These are phyloP conservation scores for Fusarium fujikuroi DNA, from an alignment of 2,329 filamentous ascomycete species.

Conservation along the genomic window DNA sequence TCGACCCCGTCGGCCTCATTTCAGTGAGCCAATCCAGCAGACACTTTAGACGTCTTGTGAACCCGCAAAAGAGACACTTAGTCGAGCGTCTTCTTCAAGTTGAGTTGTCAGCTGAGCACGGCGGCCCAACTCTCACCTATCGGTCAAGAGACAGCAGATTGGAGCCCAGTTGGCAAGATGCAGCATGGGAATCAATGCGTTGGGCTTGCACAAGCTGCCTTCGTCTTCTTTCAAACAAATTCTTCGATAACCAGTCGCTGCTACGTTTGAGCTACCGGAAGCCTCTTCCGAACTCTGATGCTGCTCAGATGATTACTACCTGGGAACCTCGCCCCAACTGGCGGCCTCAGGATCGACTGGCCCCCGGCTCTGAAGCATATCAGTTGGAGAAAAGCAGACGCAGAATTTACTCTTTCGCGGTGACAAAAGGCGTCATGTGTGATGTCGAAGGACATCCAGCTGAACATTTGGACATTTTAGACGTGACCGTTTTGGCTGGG, in stretches of 20 bases:
- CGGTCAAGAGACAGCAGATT: background rate
- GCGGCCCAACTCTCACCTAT: conserved; percentile 1
- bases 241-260: conserved; percentile 23
- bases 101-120: background rate
- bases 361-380: too few species aligned
- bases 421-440: background rate
- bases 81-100: conserved; percentile 15
- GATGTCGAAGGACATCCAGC: background rate
- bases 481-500: background rate
- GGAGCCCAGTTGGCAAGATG: background rate
- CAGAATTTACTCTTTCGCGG: conserved; percentile 2
- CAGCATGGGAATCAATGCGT: conserved; percentile 8
- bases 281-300: conserved; percentile 6
- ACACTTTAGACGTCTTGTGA: conserved; percentile 20
- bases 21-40: conserved; percentile 22
- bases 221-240: conserved; percentile 17
- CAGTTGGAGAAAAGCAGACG: too few species aligned
- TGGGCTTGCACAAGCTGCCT: conserved; percentile 30
- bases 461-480: background rate
- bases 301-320: background rate
- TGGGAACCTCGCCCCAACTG: conserved; percentile 4
- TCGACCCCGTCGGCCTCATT: conserved; percentile 29
- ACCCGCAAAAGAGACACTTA: conserved; percentile 12
- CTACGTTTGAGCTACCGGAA: conserved; percentile 15
- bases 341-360: background rate